A percentile compares a stretch with the other conserved stretches of the same genome.
phyloP scores from a whole-genome alignment of 441 rosid species.

The Eruca vesicaria region DNA sequence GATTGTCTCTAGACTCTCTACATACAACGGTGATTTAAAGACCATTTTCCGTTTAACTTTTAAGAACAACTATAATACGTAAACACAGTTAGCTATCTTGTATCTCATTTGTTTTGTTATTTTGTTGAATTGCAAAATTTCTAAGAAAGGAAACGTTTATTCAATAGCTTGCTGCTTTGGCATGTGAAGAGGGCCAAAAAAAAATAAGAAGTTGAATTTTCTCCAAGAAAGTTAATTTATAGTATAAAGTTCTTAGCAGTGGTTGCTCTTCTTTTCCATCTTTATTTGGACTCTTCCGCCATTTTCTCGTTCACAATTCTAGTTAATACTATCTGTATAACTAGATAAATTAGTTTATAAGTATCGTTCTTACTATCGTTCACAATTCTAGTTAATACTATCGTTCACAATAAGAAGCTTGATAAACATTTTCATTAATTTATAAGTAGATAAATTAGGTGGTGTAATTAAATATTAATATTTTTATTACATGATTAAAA shows the following conservation, averaged over 20 bases:
- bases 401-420: constrained; percentile 3
- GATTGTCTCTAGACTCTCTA: neutral
- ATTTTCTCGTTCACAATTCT: neutral
- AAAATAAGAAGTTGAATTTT: neutral
- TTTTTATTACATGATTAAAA: constrained; percentile 22
- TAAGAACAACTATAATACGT: neutral
- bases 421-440: neutral
- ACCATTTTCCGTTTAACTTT: neutral
- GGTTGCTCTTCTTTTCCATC: neutral
- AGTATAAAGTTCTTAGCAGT: neutral
- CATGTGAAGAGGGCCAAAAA: constrained; percentile 4
- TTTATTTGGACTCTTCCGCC: constrained; percentile 15
- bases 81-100: neutral
- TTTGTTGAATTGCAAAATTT: neutral
- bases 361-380: too few species aligned
- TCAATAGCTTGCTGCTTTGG: neutral
- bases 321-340: constrained; percentile 1
- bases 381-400: neutral
- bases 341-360: too few species aligned
- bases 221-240: neutral
- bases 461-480: constrained; percentile 17
- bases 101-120: neutral
- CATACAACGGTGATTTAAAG: too few species aligned
- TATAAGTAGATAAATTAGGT: constrained; percentile 16
- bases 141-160: neutral